Base-by-base conservation (phyloP, 768 basidiomycete genomes). In the Lyophyllum shimeji region DNA sequence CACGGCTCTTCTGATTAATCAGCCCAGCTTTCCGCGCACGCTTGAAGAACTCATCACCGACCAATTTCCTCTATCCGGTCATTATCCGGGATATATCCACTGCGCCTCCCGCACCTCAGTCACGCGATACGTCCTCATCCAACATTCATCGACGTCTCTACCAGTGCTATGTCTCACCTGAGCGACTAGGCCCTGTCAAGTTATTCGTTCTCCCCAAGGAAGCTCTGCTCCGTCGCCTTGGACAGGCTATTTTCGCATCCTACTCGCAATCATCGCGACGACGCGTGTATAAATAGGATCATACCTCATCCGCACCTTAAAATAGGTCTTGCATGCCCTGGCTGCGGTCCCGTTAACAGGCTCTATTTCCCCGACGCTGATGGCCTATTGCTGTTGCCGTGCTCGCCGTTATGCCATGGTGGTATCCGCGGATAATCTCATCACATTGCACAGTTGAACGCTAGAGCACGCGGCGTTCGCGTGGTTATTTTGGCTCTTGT, bases 11-110 rank as follows among this genome's bases (percentile, higher is more conserved):
- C 34, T 37, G 3, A 3, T 37, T 3, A 8, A 37, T 13, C 12
- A 37, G 34, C 34, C 12, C 15, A 3, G 34, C 15, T 37, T 37
- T 37, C 12, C 3, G 15, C 15, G 34, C 29, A 29, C 29, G 29
- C 12, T 37, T 6, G 15, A 8, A 3, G 7, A 25, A 20, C 13
- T 20, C 42, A 34, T 24, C 23, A 27, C 61, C 61, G 61, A 62
- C 39, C 31, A 52, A 57, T 54, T 55, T 42, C 61, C 61, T 55
- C 40, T 18, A 52, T 34, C 60, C 61, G 58, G 61, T 31, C 55
- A 62, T 62, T 62, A 56, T 62, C 61, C 61, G 61, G 55, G 29
- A 50, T 52, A 50, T 33, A 39, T 37, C 56, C 61, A 21, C 20
- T 15, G 27, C 18, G 4, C 21, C 33, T 51, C 49, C 46, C 47